Conservation (phyloP, 2,329 filamentous ascomycete genomes). For the Fusarium cicatricum region DNA sequence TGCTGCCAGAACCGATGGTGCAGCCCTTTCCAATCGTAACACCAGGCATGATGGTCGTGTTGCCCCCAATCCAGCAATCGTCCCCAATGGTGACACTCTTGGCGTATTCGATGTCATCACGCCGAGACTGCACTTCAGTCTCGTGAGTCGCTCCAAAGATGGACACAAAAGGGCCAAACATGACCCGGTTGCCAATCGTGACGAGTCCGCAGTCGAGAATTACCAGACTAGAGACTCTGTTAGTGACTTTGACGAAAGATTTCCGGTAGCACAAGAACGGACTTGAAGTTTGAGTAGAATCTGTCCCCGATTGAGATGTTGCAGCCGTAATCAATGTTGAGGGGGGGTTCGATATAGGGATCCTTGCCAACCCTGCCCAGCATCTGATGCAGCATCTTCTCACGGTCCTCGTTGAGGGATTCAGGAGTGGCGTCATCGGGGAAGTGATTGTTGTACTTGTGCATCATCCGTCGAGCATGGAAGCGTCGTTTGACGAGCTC, state of each 20-base stretch:
- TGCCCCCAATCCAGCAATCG: constrained; percentile 64
- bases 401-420: not conserved
- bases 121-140: constrained; percentile 61
- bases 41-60: constrained; percentile 58
- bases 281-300: constrained; percentile 65
- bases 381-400: constrained; percentile 7
- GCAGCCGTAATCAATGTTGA: constrained; percentile 70
- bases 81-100: constrained; percentile 55
- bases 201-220: constrained; percentile 78
- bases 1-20: constrained; percentile 57
- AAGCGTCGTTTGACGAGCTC: constrained; percentile 4
- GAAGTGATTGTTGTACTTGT: constrained; percentile 16
- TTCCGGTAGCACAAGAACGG: not conserved
- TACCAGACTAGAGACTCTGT: constrained; percentile 50
- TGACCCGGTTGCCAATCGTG: constrained; percentile 71
- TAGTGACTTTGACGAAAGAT: too few species aligned
- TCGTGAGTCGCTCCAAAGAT: constrained; percentile 77
- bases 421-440: constrained; percentile 11
- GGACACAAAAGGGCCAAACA: constrained; percentile 74
- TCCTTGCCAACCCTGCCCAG: constrained; percentile 39
- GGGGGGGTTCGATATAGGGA: constrained; percentile 65
- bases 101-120: constrained; percentile 52
- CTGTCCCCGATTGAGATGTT: constrained; percentile 67
- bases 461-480: constrained; percentile 1
- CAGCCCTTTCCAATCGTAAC: constrained; percentile 61